phyloP scores from a whole-genome alignment of 2,329 filamentous ascomycete genomes.

The Alternaria infectoria region DNA sequence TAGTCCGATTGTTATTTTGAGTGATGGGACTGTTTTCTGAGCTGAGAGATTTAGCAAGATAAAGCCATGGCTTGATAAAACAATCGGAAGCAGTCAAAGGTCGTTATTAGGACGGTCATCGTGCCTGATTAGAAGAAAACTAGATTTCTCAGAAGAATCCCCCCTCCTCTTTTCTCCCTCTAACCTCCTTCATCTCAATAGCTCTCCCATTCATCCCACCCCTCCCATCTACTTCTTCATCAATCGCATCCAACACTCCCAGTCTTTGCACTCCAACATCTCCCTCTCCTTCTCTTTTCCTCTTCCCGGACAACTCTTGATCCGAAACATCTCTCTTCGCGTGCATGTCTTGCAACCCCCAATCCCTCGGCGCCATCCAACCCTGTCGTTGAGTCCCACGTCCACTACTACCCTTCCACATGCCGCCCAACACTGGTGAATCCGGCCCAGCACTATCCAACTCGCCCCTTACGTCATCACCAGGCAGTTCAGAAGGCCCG shows the following conservation, averaged over 20 bases:
- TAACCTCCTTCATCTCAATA: neutral
- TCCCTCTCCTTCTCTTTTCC: neutral
- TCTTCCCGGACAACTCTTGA: neutral
- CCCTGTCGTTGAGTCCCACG: neutral
- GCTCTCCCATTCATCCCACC: neutral
- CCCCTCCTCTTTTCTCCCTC: neutral
- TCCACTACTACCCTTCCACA: neutral
- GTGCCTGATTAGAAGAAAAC: neutral
- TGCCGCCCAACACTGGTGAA: neutral
- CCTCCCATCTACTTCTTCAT: neutral
- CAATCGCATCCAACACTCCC: neutral
- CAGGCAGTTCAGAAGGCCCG: slow-evolving; percentile 1
- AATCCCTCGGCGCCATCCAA: slow-evolving; percentile 7
- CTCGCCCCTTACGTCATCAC: neutral
- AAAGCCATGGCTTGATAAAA: neutral
- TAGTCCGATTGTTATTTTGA: slow-evolving; percentile 39
- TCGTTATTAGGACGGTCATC: neutral
- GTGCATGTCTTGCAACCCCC: neutral
- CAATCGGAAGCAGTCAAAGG: neutral
- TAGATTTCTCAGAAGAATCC: neutral
- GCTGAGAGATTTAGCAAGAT: neutral
- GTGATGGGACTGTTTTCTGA: slow-evolving; percentile 39
- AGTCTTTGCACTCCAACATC: neutral
- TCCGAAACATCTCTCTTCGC: neutral
- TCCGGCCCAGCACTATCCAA: neutral